Percentiles rank a stretch among this genome's conserved stretches.
Evolutionary conservation across 768 basidiomycete species (phyloP).

Genomic region (Phlebiopsis flavidoalba): DNA sequence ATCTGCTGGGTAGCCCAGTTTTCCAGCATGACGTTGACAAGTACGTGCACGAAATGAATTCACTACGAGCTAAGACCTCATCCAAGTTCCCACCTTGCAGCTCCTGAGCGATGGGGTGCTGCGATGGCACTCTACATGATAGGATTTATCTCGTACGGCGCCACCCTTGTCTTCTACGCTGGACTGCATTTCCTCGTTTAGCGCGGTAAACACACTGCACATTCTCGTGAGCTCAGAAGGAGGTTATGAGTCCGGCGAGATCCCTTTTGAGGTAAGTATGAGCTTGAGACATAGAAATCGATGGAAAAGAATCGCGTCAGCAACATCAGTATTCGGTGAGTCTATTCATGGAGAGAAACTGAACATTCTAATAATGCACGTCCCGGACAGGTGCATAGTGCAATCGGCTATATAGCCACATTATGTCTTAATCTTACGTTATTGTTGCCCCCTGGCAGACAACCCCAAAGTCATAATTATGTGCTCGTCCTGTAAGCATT

Average conservation of each 20-base stretch:
- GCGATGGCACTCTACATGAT: constrained; percentile 80
- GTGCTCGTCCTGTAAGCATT: constrained; percentile 58
- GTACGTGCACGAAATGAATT: constrained; percentile 32
- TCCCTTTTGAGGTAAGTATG: constrained; percentile 59
- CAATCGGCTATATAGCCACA: constrained; percentile 66
- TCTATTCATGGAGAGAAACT: neutral
- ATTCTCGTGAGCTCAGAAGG: constrained; percentile 48
- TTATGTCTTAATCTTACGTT: constrained; percentile 65
- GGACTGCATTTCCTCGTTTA: constrained; percentile 61
- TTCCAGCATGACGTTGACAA: constrained; percentile 66
- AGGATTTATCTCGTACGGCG: constrained; percentile 75
- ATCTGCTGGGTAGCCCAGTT: constrained; percentile 83
- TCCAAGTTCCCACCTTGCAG: constrained; percentile 26
- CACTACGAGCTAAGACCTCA: neutral
- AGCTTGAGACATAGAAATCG: constrained; percentile 72
- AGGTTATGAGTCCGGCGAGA: constrained; percentile 57
- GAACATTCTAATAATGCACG: neutral
- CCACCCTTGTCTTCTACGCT: constrained; percentile 76
- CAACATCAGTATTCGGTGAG: constrained; percentile 76
- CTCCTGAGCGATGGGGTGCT: constrained; percentile 62
- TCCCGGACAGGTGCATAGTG: constrained; percentile 57
- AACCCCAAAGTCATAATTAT: constrained; percentile 71
- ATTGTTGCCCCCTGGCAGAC: constrained; percentile 50
- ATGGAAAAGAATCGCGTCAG: constrained; percentile 82
- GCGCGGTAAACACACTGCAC: constrained; percentile 71